Conservation (phyloP, 345 rosid genomes). For the Pistacia vera region DNA sequence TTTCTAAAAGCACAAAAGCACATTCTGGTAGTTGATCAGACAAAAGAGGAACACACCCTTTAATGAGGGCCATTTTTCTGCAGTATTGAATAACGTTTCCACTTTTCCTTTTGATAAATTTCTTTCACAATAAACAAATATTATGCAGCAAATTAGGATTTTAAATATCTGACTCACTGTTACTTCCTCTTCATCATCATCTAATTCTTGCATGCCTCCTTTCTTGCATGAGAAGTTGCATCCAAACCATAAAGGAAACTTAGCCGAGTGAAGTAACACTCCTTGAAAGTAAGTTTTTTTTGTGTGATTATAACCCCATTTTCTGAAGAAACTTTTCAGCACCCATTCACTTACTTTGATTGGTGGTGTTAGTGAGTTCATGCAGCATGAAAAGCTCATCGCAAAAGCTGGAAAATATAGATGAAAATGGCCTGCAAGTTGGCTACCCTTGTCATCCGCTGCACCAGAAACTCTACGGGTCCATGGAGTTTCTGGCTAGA, state of each 20-base stretch:
- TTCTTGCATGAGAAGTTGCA: conserved; percentile 33
- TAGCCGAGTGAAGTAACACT: conserved; percentile 12
- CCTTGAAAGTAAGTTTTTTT: conserved; percentile 20
- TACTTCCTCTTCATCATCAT: conserved; percentile 23
- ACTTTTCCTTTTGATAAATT: not conserved
- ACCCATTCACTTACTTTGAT: not conserved
- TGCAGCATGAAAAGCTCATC: conserved; percentile 35
- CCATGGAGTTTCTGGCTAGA: conserved; percentile 96
- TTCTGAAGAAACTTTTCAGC: not conserved
- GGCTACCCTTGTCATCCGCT: conserved; percentile 31
- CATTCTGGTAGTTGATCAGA: conserved; percentile 15
- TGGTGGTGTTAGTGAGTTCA: conserved; percentile 43
- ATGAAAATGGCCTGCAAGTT: conserved; percentile 65
- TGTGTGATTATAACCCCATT: not conserved
- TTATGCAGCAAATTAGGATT: not conserved
- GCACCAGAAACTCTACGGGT: conserved; percentile 86
- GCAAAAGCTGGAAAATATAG: conserved; percentile 72
- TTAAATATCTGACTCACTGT: conserved; percentile 29
- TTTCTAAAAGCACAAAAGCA: conserved; percentile 27
- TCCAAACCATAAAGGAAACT: not conserved
- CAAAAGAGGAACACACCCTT: conserved; percentile 29
- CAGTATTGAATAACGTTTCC: conserved; percentile 8
- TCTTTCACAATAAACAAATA: conserved; percentile 19
- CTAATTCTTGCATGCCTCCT: conserved; percentile 14
- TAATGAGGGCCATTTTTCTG: conserved; percentile 15